These are phyloP conservation scores for Ceratobasidium sp. DNA, from an alignment of 1,284 basidiomycete genomes.

Conservation along the genomic window DNA sequence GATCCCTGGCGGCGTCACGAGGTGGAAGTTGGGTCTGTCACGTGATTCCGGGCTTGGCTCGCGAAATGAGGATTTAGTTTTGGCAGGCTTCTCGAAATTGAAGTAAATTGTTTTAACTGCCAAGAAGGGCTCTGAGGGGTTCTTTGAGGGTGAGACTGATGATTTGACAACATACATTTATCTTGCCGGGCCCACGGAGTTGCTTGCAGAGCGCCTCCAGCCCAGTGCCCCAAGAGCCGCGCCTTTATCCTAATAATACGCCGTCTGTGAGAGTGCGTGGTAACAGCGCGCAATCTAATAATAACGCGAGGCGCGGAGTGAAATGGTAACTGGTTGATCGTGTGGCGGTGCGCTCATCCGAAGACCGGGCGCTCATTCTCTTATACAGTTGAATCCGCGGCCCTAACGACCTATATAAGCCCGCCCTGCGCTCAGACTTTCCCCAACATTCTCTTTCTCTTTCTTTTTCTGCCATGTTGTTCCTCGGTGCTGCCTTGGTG, in stretches of 20 bases:
- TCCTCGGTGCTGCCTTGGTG: slow-evolving; percentile 16
- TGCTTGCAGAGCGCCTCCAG: neutral
- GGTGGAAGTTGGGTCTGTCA: neutral
- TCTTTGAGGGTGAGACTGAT: too few species aligned
- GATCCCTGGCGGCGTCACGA: neutral
- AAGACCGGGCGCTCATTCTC: neutral
- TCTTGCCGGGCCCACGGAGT: too few species aligned
- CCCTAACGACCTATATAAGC: neutral
- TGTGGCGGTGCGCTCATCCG: slow-evolving; percentile 9
- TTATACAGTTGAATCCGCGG: slow-evolving; percentile 1
- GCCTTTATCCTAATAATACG: neutral
- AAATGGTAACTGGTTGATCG: too few species aligned
- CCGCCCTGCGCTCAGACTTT: neutral
- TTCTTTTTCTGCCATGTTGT: slow-evolving; percentile 19
- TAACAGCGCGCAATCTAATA: neutral
- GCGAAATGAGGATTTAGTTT: too few species aligned
- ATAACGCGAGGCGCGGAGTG: too few species aligned
- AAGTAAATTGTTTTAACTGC: too few species aligned
- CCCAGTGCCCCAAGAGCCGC: neutral
- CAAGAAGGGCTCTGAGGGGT: too few species aligned
- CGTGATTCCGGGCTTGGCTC: slow-evolving; percentile 1
- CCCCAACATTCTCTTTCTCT: neutral
- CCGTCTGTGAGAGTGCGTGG: neutral
- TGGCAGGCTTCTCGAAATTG: neutral
- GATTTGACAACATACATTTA: too few species aligned